phyloP scores from a whole-genome alignment of 495 filamentous ascomycete species.

The Penicillium cinerascens region DNA sequence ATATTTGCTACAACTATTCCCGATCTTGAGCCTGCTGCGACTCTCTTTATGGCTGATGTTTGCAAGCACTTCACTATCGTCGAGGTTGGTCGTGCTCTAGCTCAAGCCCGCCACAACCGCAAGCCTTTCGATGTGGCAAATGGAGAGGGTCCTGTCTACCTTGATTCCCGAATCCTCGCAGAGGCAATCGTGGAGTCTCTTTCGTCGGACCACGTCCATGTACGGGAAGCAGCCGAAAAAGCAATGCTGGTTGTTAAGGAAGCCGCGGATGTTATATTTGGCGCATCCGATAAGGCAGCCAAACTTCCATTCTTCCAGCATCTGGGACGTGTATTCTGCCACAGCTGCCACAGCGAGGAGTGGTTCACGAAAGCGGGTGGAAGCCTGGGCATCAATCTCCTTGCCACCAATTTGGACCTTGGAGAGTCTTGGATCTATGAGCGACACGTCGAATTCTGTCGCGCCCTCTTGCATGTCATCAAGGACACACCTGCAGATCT shows the following conservation, averaged over 20 bases:
- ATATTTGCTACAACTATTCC: slow-evolving; percentile 82
- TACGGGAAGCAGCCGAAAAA: slow-evolving; percentile 80
- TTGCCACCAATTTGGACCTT: slow-evolving; percentile 74
- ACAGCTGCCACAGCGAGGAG: slow-evolving; percentile 93
- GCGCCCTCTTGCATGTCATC: slow-evolving; percentile 88
- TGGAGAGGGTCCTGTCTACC: slow-evolving; percentile 79
- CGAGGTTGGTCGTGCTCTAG: slow-evolving; percentile 79
- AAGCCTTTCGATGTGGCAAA: slow-evolving; percentile 77
- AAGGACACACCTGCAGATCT: slow-evolving; percentile 95
- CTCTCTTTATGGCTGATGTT: slow-evolving; percentile 68
- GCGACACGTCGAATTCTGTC: slow-evolving; percentile 78
- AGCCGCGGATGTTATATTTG: slow-evolving; percentile 77
- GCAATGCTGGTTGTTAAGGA: slow-evolving; percentile 74
- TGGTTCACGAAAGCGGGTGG: slow-evolving; percentile 97
- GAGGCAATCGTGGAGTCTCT: slow-evolving; percentile 86
- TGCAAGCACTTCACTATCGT: slow-evolving; percentile 87
- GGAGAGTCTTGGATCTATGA: slow-evolving; percentile 78
- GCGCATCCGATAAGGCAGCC: slow-evolving; percentile 61
- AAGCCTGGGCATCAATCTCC: slow-evolving; percentile 78
- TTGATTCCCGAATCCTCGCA: slow-evolving; percentile 81
- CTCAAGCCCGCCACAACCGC: slow-evolving; percentile 65
- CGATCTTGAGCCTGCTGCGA: slow-evolving; percentile 71
- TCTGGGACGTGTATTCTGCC: slow-evolving; percentile 76
- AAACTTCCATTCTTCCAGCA: slow-evolving; percentile 78
- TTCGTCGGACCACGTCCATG: slow-evolving; percentile 71